Percentiles rank a stretch among this genome's conserved stretches.
Conservation (phyloP, 2,329 filamentous ascomycete genomes). For the Ophiocordyceps sinensis region DNA sequence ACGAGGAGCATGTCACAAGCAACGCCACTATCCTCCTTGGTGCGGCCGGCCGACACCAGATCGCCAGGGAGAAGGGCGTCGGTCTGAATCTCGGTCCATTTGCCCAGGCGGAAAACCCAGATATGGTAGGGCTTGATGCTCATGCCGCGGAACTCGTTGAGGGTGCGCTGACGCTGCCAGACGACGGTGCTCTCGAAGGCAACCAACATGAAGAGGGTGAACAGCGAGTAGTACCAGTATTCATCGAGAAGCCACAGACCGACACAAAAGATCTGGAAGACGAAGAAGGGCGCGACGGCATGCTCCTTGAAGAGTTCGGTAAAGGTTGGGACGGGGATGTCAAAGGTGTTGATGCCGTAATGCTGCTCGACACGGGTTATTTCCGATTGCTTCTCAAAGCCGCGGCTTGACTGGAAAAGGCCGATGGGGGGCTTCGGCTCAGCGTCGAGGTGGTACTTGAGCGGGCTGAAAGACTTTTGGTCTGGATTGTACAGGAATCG, state of each 20-base stretch:
- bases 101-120: conserved; percentile 74
- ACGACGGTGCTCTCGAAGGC: conserved; percentile 97
- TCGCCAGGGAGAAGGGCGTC: conserved; percentile 90
- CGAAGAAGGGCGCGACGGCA: conserved; percentile 96
- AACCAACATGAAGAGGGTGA: conserved; percentile 97
- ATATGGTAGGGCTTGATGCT: conserved; percentile 97
- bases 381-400: conserved; percentile 60
- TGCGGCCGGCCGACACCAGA: conserved; percentile 79
- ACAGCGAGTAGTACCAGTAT: conserved; percentile 99
- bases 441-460: conserved; percentile 70
- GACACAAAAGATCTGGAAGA: conserved; percentile 98
- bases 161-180: conserved; percentile 92
- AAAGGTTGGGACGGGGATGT: conserved; percentile 94
- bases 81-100: conserved; percentile 79
- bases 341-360: conserved; percentile 92
- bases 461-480: conserved; percentile 61
- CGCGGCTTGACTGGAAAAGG: conserved; percentile 66
- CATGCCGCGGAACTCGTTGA: conserved; percentile 97
- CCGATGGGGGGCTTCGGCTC: conserved; percentile 70
- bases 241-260: conserved; percentile 97
- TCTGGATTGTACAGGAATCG: conserved; percentile 74
- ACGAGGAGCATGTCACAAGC: conserved; percentile 95
- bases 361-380: conserved; percentile 72
- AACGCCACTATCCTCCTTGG: conserved; percentile 92
- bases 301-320: conserved; percentile 96